These are phyloP conservation scores for Chernovozyma sophiae-reginae DNA, from an alignment of 1,139 yeast genomes.

Conservation along the genomic window DNA sequence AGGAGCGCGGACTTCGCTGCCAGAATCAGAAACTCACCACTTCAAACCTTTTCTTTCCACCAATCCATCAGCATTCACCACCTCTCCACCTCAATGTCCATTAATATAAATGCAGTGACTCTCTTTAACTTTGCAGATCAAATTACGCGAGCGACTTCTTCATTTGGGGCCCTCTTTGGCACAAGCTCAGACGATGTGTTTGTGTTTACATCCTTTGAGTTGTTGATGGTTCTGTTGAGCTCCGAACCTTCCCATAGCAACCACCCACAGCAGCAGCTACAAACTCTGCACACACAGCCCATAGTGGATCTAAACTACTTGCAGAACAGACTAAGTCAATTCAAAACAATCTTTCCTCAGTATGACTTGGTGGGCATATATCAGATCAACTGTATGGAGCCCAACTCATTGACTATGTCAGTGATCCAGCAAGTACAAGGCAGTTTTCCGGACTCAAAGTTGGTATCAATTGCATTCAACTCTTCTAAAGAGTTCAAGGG, in stretches of 20 bases:
- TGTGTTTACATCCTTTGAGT: background rate
- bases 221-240: too few relatives aligned
- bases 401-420: slow-evolving; percentile 9
- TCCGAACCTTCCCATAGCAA: background rate
- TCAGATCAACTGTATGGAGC: slow-evolving; percentile 12
- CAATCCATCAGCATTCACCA: too few relatives aligned
- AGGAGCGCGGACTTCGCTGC: too few relatives aligned
- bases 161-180: slow-evolving; percentile 30
- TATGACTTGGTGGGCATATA: slow-evolving; percentile 28
- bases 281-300: background rate
- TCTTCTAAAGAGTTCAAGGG: slow-evolving; percentile 6
- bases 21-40: too few relatives aligned
- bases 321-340: slow-evolving; percentile 23
- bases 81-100: too few relatives aligned
- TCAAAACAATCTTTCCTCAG: slow-evolving; percentile 24
- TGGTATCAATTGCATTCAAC: slow-evolving; percentile 3
- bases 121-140: slow-evolving; percentile 28
- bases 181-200: background rate
- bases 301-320: slow-evolving; percentile 22
- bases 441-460: background rate
- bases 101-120: slow-evolving; percentile 26
- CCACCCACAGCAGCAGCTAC: background rate
- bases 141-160: slow-evolving; percentile 13
- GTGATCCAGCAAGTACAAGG: slow-evolving; percentile 7
- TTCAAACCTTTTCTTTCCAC: too few relatives aligned